Conservation (phyloP, 768 basidiomycete species). For the Rhizopogon vulgaris region DNA sequence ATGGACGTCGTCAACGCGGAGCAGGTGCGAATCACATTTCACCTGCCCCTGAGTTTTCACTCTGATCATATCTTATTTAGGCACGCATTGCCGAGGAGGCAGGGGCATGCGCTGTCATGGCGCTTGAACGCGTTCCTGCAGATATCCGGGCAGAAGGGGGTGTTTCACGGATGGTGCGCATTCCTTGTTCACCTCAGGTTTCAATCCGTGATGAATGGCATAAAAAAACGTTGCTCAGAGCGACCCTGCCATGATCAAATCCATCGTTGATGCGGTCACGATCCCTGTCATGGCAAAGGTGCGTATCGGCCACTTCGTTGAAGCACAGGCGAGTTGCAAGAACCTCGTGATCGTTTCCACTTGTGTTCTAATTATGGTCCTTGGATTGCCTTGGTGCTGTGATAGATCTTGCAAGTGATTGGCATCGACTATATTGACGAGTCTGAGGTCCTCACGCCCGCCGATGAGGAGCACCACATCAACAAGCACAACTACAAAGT, state of each 20-base stretch:
- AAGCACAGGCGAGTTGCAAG: constrained; percentile 65
- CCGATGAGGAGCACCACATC: constrained; percentile 94
- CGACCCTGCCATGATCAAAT: constrained; percentile 94
- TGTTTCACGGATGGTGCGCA: constrained; percentile 88
- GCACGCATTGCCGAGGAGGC: constrained; percentile 97
- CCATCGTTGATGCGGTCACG: constrained; percentile 90
- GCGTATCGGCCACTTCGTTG: constrained; percentile 96
- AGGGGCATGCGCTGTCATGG: constrained; percentile 98
- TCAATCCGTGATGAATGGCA: not conserved
- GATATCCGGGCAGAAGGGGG: constrained; percentile 91
- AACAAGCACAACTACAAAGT: constrained; percentile 95
- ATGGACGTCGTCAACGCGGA: constrained; percentile 93
- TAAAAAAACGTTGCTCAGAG: constrained; percentile 40
- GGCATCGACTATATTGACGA: constrained; percentile 98
- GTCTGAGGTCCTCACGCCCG: constrained; percentile 91
- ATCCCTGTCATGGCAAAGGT: constrained; percentile 97
- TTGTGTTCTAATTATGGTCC: not conserved
- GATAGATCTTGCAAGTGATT: constrained; percentile 84
- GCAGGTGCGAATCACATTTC: constrained; percentile 35
- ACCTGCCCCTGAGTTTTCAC: constrained; percentile 1
- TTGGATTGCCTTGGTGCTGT: no score
- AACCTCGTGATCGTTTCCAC: not conserved
- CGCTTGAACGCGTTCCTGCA: constrained; percentile 89
- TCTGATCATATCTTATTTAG: constrained; percentile 30
- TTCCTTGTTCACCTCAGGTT: not conserved